phyloP scores from a whole-genome alignment of 1,284 basidiomycete genomes.

The Sanghuangporus weigelae region DNA sequence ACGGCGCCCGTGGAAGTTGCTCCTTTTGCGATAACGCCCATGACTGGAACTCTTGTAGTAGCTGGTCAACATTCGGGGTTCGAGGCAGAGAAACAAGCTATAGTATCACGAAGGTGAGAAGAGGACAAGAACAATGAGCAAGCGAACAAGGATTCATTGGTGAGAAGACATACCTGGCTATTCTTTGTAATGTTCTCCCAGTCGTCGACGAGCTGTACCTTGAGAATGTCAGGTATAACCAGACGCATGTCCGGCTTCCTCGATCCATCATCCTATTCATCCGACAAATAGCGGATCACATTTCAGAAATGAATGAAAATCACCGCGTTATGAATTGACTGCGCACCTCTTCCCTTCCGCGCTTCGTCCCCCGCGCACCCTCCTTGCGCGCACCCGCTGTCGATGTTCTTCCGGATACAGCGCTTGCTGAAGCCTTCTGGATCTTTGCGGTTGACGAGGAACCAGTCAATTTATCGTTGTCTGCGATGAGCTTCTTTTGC shows the following conservation, averaged over 20 bases:
- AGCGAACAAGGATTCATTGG: not conserved
- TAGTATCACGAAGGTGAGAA: not conserved
- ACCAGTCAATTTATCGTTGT: constrained; percentile 30
- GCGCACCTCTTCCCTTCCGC: constrained; percentile 55
- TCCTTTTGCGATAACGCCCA: constrained; percentile 54
- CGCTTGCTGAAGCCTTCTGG: constrained; percentile 28
- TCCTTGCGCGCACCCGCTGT: constrained; percentile 45
- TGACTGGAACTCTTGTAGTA: constrained; percentile 77
- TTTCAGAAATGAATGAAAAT: constrained; percentile 4
- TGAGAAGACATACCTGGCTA: constrained; percentile 56
- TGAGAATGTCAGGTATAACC: constrained; percentile 83
- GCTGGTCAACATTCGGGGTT: constrained; percentile 71
- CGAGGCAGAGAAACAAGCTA: constrained; percentile 87
- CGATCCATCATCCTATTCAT: constrained; percentile 48
- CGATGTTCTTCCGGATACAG: constrained; percentile 32
- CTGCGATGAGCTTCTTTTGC: constrained; percentile 58
- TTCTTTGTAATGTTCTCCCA: constrained; percentile 99
- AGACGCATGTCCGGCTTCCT: constrained; percentile 91
- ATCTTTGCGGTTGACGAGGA: constrained; percentile 32
- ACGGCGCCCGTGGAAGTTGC: constrained; percentile 53
- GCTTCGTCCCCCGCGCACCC: constrained; percentile 52
- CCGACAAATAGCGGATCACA: constrained; percentile 1
- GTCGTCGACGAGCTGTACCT: constrained; percentile 90
- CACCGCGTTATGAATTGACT: not conserved
- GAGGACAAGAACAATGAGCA: not conserved